phyloP scores from a whole-genome alignment of 441 rosid genomes.

The Gossypium schwendimanii region DNA sequence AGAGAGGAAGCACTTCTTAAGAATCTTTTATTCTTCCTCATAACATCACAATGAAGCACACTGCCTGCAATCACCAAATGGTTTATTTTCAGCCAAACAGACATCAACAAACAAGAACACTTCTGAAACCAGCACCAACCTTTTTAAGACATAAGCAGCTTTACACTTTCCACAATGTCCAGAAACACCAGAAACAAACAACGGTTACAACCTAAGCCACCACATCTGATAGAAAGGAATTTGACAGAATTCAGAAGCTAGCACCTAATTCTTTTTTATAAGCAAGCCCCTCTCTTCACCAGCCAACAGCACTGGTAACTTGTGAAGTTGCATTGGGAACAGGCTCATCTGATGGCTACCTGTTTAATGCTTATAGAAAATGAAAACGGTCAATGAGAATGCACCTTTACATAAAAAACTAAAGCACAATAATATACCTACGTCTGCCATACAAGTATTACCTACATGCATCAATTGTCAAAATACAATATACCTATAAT shows the following conservation, averaged over 20 bases:
- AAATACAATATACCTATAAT: not conserved
- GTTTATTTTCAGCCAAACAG: constrained; percentile 12
- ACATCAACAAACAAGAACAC: not conserved
- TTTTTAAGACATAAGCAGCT: constrained; percentile 97
- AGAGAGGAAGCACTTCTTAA: constrained; percentile 96
- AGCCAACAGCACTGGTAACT: constrained; percentile 99
- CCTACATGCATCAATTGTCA: not conserved
- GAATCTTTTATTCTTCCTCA: constrained; percentile 56
- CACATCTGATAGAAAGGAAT: constrained; percentile 4
- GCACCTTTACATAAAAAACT: constrained; percentile 1
- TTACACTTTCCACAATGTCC: constrained; percentile 94
- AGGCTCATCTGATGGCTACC: constrained; percentile 75
- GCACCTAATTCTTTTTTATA: constrained; percentile 91
- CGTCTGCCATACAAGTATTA: not conserved
- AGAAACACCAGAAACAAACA: constrained; percentile 61
- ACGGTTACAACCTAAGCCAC: constrained; percentile 12
- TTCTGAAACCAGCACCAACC: constrained; percentile 31
- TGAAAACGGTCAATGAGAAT: constrained; percentile 10
- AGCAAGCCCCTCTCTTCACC: constrained; percentile 96
- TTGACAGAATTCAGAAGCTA: not conserved
- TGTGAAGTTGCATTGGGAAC: constrained; percentile 96
- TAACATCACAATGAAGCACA: constrained; percentile 91
- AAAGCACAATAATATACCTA: not conserved
- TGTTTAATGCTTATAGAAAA: constrained; percentile 9
- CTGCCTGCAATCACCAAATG: constrained; percentile 48